phyloP scores from a whole-genome alignment of 1,284 basidiomycete genomes.

The Ceratobasidium sp. region DNA sequence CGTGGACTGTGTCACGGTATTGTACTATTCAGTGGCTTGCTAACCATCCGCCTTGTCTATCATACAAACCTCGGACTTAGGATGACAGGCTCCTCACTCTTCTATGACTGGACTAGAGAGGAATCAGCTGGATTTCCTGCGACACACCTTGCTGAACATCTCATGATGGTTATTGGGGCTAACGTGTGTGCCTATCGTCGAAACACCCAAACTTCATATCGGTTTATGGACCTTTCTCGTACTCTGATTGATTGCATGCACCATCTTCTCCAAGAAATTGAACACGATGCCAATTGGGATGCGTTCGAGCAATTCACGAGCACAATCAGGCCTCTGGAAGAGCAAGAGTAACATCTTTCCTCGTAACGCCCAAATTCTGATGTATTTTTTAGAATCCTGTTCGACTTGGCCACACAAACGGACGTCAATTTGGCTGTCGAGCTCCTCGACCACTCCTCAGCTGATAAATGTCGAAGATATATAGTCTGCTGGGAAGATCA shows the following conservation, averaged over 20 bases:
- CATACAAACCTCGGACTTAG: not conserved
- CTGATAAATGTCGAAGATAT: too few relatives aligned
- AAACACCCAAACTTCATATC: conserved; percentile 20
- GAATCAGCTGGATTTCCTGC: not conserved
- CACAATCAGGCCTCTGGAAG: conserved; percentile 36
- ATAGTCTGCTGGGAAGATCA: too few relatives aligned
- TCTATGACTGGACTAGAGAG: not conserved
- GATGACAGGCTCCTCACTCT: conserved; percentile 2
- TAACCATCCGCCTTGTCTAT: too few relatives aligned
- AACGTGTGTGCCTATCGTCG: conserved; percentile 27
- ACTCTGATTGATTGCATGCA: conserved; percentile 23
- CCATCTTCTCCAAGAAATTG: not conserved
- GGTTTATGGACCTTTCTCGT: conserved; percentile 8
- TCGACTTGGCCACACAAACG: too few relatives aligned
- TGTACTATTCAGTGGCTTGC: too few relatives aligned
- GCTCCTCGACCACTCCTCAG: too few relatives aligned
- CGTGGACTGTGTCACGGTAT: too few relatives aligned
- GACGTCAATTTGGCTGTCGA: too few relatives aligned
- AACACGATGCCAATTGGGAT: not conserved
- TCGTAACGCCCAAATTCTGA: too few relatives aligned
- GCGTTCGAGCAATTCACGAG: not conserved
- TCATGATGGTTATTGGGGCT: conserved; percentile 7
- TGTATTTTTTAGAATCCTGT: too few relatives aligned
- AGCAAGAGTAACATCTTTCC: not conserved
- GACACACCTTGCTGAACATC: not conserved